phyloP scores from a whole-genome alignment of 192 early-diverging fungal genomes.

The Mortierella hygrophila region DNA sequence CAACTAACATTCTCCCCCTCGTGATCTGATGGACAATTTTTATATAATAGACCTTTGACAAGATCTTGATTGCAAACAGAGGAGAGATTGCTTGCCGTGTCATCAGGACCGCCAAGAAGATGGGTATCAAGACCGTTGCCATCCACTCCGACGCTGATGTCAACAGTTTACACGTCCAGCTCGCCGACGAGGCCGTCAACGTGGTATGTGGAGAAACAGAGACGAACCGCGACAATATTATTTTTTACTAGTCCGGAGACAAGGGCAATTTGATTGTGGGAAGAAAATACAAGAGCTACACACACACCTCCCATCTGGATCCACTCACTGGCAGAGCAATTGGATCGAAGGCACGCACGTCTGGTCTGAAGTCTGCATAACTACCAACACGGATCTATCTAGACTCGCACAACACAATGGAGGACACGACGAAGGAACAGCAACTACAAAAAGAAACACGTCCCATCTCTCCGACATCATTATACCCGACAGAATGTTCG shows the following conservation, averaged over 20 bases:
- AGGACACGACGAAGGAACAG: neutral
- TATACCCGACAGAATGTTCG: neutral
- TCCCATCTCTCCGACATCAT: conserved; percentile 2
- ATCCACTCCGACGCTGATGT: conserved; percentile 95
- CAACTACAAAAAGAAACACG: neutral
- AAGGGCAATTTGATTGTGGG: neutral
- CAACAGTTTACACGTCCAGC: conserved; percentile 85
- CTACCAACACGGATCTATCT: neutral
- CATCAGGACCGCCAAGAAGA: conserved; percentile 90
- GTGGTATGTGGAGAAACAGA: conserved; percentile 59
- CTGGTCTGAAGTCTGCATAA: neutral
- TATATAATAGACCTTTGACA: conserved; percentile 80
- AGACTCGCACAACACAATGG: neutral
- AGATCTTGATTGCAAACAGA: conserved; percentile 95
- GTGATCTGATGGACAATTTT: neutral
- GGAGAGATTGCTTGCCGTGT: conserved; percentile 97
- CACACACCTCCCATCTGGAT: neutral
- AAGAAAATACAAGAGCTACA: neutral
- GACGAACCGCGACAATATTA: neutral
- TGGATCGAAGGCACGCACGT: neutral
- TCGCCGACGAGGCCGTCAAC: conserved; percentile 90
- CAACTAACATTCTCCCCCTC: neutral
- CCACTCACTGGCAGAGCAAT: neutral
- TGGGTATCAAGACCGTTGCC: conserved; percentile 96
- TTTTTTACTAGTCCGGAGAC: neutral